Evolutionary conservation across 352 stramenopile species (phyloP), one percentile per base, ranked within the genome.

Genomic region (Halophytophthora batemanensis): DNA sequence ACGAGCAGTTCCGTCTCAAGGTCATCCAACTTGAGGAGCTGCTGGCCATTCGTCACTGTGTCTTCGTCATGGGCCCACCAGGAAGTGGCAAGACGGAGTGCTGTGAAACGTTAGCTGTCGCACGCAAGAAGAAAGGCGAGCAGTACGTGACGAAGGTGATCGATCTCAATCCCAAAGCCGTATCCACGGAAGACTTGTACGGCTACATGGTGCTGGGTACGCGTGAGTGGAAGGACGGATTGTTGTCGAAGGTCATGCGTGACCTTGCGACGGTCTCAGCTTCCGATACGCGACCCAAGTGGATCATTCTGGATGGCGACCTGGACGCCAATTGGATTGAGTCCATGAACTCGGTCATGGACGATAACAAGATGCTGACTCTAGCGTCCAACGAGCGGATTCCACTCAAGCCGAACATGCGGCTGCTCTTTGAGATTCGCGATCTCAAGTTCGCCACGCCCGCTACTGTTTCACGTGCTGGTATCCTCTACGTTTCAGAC

Each of bases 141-240:
- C 64, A 73, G 6, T 61, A 84, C 40, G 51, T 61, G 11, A 93
- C 80, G 1, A 85, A 86, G 50, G 80, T 90, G 1, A 71, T 90
- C 19, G 93, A 97, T 59, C 56, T 98, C 14, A 98, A 98, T 55
- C 95, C 95, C 10, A 98, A 98, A 64, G 88, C 96, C 0, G 90
- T 98, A 14, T 96, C 91, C n/a, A 97, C 90, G 1, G 88, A 98
- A 57, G 93, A 98, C 60, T 61, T 98, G n/a, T 98, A 98, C 51
- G 95, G 95, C 1, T 98, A 90, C 64, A 98, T 98, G 74, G 79
- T 88, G 12, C 87, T 98, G 11, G 87, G 85, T 10, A 98, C 93
- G 18, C 72, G 90, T 17, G 95, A 98, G 45, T 98, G 95, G 95
- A 97, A 96, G 56, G 95, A 98, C 68, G 95, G 95, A 4, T 48